Percentiles rank a stretch among this genome's conserved stretches.
These are phyloP conservation scores for Hyaloscypha finlandica DNA, from an alignment of 495 filamentous ascomycete species.

Conservation along the genomic window DNA sequence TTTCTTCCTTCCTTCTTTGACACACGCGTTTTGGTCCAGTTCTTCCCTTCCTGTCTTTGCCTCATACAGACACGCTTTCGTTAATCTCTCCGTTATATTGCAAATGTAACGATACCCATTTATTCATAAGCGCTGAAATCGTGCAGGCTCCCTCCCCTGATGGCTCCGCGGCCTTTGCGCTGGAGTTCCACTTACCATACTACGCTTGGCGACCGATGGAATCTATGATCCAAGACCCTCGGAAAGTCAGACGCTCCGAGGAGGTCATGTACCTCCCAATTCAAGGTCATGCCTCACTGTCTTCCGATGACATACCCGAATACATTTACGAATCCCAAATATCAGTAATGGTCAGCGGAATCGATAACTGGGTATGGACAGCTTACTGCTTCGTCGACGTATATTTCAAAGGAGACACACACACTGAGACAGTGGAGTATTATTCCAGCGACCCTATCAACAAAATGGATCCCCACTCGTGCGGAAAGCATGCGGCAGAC, in stretches of 20 bases:
- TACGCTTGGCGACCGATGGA: slow-evolving; percentile 5
- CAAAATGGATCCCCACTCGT: slow-evolving; percentile 7
- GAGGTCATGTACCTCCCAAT: slow-evolving; percentile 1
- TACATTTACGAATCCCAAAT: slow-evolving; percentile 13
- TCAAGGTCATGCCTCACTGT: neutral
- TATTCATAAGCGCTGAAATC: neutral
- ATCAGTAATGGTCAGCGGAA: slow-evolving; percentile 9
- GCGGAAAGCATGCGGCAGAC: neutral
- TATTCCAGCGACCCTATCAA: neutral
- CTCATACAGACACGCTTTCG: too few relatives aligned
- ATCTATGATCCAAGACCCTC: neutral
- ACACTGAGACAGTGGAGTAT: slow-evolving; percentile 1
- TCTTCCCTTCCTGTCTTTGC: too few relatives aligned
- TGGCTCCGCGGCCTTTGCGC: neutral
- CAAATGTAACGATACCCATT: neutral
- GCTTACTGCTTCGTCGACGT: slow-evolving; percentile 14
- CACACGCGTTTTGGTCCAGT: too few relatives aligned
- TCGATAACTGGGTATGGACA: slow-evolving; percentile 12
- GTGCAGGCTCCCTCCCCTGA: neutral
- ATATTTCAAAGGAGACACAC: slow-evolving; percentile 5
- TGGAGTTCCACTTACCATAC: slow-evolving; percentile 15
- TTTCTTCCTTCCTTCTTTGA: neutral
- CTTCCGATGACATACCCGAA: neutral
- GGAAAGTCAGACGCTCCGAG: slow-evolving; percentile 1
- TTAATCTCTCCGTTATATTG: neutral